Conservation (phyloP, 2,329 filamentous ascomycete species). For the Lasiodiplodia hormozganensis region DNA sequence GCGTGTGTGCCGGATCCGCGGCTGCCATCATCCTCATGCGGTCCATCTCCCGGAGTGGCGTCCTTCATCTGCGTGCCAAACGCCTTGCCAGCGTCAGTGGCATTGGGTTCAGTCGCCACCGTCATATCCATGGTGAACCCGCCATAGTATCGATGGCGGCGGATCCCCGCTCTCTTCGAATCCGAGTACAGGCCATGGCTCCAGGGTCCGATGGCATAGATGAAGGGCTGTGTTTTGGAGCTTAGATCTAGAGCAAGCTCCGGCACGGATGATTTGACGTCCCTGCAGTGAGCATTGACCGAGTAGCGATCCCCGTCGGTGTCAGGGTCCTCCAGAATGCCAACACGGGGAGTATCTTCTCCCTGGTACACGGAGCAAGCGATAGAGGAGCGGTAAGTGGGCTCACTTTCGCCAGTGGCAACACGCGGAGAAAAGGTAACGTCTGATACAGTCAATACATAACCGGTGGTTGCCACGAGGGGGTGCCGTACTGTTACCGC, state of each 20-base stretch:
- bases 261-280: slow-evolving; percentile 58
- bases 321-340: slow-evolving; percentile 33
- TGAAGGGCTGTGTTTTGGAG: slow-evolving; percentile 57
- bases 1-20: slow-evolving; percentile 43
- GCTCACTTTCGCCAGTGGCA: slow-evolving; percentile 60
- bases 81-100: slow-evolving; percentile 35
- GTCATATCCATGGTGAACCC: slow-evolving; percentile 64
- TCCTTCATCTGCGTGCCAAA: slow-evolving; percentile 30
- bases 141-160: slow-evolving; percentile 62
- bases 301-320: slow-evolving; percentile 41
- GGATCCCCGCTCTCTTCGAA: slow-evolving; percentile 53
- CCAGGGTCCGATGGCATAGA: slow-evolving; percentile 64
- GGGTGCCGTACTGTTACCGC: slow-evolving; percentile 44
- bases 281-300: slow-evolving; percentile 60
- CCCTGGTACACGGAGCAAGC: slow-evolving; percentile 48
- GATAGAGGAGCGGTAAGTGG: slow-evolving; percentile 53
- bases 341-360: slow-evolving; percentile 53
- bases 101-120: slow-evolving; percentile 49
- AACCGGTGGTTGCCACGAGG: no score
- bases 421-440: slow-evolving; percentile 65
- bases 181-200: slow-evolving; percentile 53
- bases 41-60: not conserved
- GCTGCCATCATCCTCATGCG: slow-evolving; percentile 37
- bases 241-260: slow-evolving; percentile 53
- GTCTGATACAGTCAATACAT: slow-evolving; percentile 35